Evolutionary conservation across 2,329 filamentous ascomycete genomes (phyloP), one percentile per base, ranked within the genome.

Genomic region (Diaporthe sp.): DNA sequence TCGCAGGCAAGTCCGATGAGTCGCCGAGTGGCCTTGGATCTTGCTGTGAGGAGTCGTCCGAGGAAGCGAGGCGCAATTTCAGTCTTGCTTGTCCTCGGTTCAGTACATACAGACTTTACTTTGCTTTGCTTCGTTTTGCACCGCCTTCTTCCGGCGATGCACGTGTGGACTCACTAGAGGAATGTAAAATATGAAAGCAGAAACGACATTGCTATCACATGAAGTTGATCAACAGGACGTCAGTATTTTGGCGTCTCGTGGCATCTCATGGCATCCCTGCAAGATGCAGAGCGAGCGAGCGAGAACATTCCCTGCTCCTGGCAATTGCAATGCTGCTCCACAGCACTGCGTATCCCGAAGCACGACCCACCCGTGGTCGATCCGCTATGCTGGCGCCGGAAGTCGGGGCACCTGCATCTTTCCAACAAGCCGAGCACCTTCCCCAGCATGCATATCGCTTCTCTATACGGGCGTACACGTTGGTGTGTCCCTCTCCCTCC

Each of bases 361-460:
- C 49, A 69, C 15, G 65, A 69, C 65, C 65, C 65, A 69, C 65
- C 10, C n/a, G 8, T 13, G 46, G 65, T 42, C 65, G 65, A 69
- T 69, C 65, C 49, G 65, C 65, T 69, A 39, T 39, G 46, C 25
- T 69, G 31, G 65, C 65, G 65, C 49, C 65, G 65, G 65, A 69
- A 69, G 65, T 69, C 49, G 65, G 65, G 65, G 62, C 62, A 68
- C 28, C 7, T 49, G 62, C 62, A 39, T 39, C 62, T 39, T 25
- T 53, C 31, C 46, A 53, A 39, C 62, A 68, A 25, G 22, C 28
- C 44, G n/a, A 37, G 62, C 62, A 39, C 62, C 42, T 53, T 49
- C 12, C 44, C 42, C 28, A 67, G 62, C 44, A 19, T 37, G 46
- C 46, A 53, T 25, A 28, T 68, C 62, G 25, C 46, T 68, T n/a